Conservation (phyloP, 352 stramenopile species). For the Phytopythium boreale region DNA sequence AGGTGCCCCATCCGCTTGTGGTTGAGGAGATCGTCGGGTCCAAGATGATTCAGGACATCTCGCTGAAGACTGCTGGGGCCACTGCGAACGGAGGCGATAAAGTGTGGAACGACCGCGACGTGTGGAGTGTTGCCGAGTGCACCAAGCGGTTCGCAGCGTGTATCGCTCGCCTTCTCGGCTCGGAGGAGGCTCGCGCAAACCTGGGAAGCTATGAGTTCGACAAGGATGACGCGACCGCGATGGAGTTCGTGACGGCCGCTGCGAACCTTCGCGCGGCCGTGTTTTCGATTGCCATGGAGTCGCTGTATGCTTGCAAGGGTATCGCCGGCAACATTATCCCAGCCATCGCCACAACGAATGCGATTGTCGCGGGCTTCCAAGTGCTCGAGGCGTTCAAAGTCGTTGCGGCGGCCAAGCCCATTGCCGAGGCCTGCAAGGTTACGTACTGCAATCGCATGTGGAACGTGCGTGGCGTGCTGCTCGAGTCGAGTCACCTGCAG, state of each 20-base stretch:
- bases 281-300: slow-evolving; percentile 81
- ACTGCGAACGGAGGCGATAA: slow-evolving; percentile 21
- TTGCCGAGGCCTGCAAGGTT: slow-evolving; percentile 87
- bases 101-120: slow-evolving; percentile 69
- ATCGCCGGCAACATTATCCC: slow-evolving; percentile 99
- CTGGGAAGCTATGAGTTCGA: slow-evolving; percentile 93
- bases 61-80: slow-evolving; percentile 13
- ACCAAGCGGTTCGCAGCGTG: slow-evolving; percentile 82
- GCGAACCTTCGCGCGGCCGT: slow-evolving; percentile 94
- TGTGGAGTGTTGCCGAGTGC: slow-evolving; percentile 90
- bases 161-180: slow-evolving; percentile 61
- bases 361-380: slow-evolving; percentile 97
- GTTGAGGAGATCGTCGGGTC: slow-evolving; percentile 51
- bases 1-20: slow-evolving; percentile 81
- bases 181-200: slow-evolving; percentile 43
- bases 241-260: slow-evolving; percentile 97
- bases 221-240: slow-evolving; percentile 96
- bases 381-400: slow-evolving; percentile 86
- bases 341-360: slow-evolving; percentile 99
- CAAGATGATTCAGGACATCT: slow-evolving; percentile 37
- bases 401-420: slow-evolving; percentile 50
- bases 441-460: slow-evolving; percentile 93
- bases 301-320: slow-evolving; percentile 94
- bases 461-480: slow-evolving; percentile 89
- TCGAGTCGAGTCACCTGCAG: slow-evolving; percentile 89